Percentiles rank a stretch among this genome's conserved stretches.
Conservation (phyloP, 306 rosid genomes). For the Rosa multiflora region DNA sequence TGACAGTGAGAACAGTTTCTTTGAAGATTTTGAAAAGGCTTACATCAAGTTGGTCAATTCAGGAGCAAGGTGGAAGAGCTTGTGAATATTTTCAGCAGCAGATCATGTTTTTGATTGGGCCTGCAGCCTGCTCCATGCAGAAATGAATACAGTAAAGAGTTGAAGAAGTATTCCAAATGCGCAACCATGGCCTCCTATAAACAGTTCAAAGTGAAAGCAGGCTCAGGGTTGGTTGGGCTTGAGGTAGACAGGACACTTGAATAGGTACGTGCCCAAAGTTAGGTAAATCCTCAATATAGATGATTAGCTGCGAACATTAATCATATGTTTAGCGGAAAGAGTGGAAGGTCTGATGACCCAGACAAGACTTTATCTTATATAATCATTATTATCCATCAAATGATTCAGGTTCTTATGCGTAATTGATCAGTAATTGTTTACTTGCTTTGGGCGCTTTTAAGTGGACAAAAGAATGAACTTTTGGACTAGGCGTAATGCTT, state of each 20-base stretch:
- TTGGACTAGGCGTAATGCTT: not conserved
- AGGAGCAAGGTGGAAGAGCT: slow-evolving; percentile 77
- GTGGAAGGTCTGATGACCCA: slow-evolving; percentile 9
- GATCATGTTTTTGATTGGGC: not conserved
- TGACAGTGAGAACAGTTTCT: slow-evolving; percentile 63
- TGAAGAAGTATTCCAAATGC: not conserved
- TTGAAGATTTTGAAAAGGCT: slow-evolving; percentile 77
- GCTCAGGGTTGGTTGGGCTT: not conserved
- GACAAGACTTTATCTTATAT: not conserved
- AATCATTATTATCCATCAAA: slow-evolving; percentile 8
- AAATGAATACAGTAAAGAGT: not conserved
- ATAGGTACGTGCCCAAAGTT: not conserved
- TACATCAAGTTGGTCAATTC: slow-evolving; percentile 83
- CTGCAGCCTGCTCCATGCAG: not conserved
- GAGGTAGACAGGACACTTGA: not conserved
- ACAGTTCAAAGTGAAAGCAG: not conserved
- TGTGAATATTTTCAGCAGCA: slow-evolving; percentile 29
- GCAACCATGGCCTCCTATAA: not conserved
- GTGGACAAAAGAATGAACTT: not conserved
- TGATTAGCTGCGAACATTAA: slow-evolving; percentile 16
- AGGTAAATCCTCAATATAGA: not conserved
- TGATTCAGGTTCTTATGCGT: slow-evolving; percentile 7
- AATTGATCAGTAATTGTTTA: slow-evolving; percentile 6
- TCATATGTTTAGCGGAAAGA: slow-evolving; percentile 23
- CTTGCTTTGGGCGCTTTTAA: slow-evolving; percentile 6